Evolutionary conservation across 2,329 filamentous ascomycete genomes (phyloP).

Genomic region (Hypoxylon sp.): DNA sequence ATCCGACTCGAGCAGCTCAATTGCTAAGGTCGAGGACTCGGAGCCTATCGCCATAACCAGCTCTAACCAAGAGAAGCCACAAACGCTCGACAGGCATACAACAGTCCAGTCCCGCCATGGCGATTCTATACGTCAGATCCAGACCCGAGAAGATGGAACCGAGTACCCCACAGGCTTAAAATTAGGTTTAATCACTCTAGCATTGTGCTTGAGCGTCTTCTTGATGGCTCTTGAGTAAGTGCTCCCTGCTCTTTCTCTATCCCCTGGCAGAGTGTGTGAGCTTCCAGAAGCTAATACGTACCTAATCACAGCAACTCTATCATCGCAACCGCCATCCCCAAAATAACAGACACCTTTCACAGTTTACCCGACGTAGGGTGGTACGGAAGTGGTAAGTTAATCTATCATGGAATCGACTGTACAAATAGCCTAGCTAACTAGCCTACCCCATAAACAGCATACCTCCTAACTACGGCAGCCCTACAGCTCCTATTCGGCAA

Average conservation of each 20-base stretch:
- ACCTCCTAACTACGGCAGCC: slow-evolving; percentile 58
- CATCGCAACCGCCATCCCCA: slow-evolving; percentile 60
- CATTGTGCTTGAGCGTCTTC: slow-evolving; percentile 62
- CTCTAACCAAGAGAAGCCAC: slow-evolving; percentile 34
- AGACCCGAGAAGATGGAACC: slow-evolving; percentile 58
- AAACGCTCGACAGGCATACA: slow-evolving; percentile 45
- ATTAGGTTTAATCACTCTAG: slow-evolving; percentile 59
- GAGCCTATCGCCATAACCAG: neutral
- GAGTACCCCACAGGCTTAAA: slow-evolving; percentile 58
- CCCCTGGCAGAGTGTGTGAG: neutral
- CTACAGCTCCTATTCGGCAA: slow-evolving; percentile 58
- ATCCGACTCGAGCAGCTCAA: slow-evolving; percentile 25
- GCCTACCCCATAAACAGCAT: slow-evolving; percentile 48
- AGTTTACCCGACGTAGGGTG: slow-evolving; percentile 63
- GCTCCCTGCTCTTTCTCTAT: slow-evolving; percentile 27
- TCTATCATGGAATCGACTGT: neutral
- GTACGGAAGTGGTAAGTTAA: slow-evolving; percentile 59
- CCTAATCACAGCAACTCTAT: slow-evolving; percentile 52
- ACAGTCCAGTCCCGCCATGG: slow-evolving; percentile 51
- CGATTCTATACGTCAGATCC: slow-evolving; percentile 45
- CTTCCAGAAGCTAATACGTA: slow-evolving; percentile 15
- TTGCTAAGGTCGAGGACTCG: slow-evolving; percentile 23
- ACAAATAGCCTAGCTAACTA: slow-evolving; percentile 17
- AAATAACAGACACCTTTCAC: slow-evolving; percentile 59
- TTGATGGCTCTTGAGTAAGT: slow-evolving; percentile 61